Percentiles rank a stretch among this genome's conserved stretches.
phyloP scores from a whole-genome alignment of 2,329 filamentous ascomycete genomes.

The Penicillium sp. region DNA sequence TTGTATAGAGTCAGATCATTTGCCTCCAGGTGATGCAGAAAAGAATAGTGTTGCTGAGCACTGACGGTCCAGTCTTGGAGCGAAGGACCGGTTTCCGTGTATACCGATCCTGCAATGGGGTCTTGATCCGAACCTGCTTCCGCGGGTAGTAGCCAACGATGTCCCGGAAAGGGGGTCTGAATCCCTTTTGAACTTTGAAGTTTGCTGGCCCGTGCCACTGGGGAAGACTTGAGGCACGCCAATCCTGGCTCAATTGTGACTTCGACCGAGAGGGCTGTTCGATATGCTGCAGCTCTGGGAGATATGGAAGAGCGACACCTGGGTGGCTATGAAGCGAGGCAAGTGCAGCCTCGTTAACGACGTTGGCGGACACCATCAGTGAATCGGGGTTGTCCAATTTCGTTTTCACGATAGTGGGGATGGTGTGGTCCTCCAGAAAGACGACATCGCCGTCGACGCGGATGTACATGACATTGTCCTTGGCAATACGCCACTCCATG shows the following conservation, averaged over 20 bases:
- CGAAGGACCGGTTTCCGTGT: slow-evolving; percentile 43
- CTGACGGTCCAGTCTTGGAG: slow-evolving; percentile 50
- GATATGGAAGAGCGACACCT: slow-evolving; percentile 50
- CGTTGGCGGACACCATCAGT: slow-evolving; percentile 52
- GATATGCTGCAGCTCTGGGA: slow-evolving; percentile 42
- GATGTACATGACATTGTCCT: slow-evolving; percentile 35
- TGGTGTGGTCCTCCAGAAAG: slow-evolving; percentile 44
- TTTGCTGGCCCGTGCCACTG: slow-evolving; percentile 30
- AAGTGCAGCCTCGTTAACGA: slow-evolving; percentile 54
- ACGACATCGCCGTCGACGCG: slow-evolving; percentile 44
- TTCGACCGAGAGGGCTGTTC: slow-evolving; percentile 17
- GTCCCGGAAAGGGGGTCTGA: slow-evolving; percentile 32
- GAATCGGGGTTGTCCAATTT: slow-evolving; percentile 49
- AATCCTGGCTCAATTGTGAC: slow-evolving; percentile 21
- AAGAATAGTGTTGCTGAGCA: slow-evolving; percentile 43
- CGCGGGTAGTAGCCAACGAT: slow-evolving; percentile 49
- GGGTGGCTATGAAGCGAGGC: slow-evolving; percentile 53
- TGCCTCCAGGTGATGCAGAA: slow-evolving; percentile 49
- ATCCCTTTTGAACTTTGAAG: slow-evolving; percentile 27
- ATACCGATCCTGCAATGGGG: slow-evolving; percentile 48
- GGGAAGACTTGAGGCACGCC: slow-evolving; percentile 34
- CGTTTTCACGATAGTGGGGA: slow-evolving; percentile 52
- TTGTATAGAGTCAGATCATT: slow-evolving; percentile 46
- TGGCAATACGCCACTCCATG: slow-evolving; percentile 15
- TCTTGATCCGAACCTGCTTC: slow-evolving; percentile 37